These are phyloP conservation scores for Rhododendron ferrugineum DNA, from an alignment of 148 eudicot species.

Conservation along the genomic window DNA sequence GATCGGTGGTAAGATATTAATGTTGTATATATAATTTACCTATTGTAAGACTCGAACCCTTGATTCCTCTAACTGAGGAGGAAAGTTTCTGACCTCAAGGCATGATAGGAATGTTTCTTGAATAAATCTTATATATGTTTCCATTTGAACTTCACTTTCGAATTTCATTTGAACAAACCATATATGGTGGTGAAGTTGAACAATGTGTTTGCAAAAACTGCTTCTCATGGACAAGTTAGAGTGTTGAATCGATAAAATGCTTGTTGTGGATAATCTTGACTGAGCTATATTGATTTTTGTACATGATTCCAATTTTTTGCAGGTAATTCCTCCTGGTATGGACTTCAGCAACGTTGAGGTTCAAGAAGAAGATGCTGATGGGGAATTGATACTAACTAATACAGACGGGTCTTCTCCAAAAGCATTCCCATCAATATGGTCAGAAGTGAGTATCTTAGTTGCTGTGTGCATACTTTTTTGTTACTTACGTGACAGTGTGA, in stretches of 20 bases:
- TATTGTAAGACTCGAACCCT: not conserved
- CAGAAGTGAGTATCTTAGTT: conserved; percentile 40
- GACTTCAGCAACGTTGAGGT: conserved; percentile 67
- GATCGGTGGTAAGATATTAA: too few relatives aligned
- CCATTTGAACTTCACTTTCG: not conserved
- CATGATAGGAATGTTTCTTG: not conserved
- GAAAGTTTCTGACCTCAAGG: not conserved
- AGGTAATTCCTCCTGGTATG: conserved; percentile 87
- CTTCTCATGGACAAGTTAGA: not conserved
- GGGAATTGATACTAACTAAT: conserved; percentile 37
- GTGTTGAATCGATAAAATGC: not conserved
- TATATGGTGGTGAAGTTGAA: not conserved
- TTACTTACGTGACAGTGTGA: not conserved
- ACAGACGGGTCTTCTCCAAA: conserved; percentile 55
- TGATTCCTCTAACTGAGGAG: not conserved
- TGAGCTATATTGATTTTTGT: not conserved
- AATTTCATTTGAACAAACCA: not conserved
- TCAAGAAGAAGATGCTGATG: conserved; percentile 55
- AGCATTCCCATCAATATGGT: conserved; percentile 56
- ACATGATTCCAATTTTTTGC: conserved; percentile 2
- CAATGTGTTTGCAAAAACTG: not conserved
- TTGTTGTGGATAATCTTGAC: not conserved
- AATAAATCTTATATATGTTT: not conserved
- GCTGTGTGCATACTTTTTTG: not conserved
- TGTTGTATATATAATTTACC: not conserved